phyloP scores from a whole-genome alignment of 768 basidiomycete species.

The Calocybe cyanea region DNA sequence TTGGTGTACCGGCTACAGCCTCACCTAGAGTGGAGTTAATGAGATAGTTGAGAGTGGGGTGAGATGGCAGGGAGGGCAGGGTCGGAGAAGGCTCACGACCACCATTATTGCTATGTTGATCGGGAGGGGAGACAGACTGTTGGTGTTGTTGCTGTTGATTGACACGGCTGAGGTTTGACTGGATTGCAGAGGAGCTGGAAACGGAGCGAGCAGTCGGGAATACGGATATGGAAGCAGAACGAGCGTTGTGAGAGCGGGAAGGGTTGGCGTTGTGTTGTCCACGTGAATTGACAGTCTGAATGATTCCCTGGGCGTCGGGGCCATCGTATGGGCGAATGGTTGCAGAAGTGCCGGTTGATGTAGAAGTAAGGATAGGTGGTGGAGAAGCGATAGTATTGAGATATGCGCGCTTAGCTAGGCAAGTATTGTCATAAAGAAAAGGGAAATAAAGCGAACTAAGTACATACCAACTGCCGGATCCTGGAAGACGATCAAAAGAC shows the following conservation, averaged over 20 bases:
- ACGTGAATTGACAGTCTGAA: conserved; percentile 78
- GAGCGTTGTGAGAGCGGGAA: conserved; percentile 69
- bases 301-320: conserved; percentile 83
- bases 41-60: conserved; percentile 81
- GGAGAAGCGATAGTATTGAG: conserved; percentile 84
- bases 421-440: conserved; percentile 5
- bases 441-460: not conserved
- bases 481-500: conserved; percentile 89
- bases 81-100: conserved; percentile 79
- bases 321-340: conserved; percentile 91
- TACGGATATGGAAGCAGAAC: conserved; percentile 63
- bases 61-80: conserved; percentile 73
- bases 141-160: conserved; percentile 48
- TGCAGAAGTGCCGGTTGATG: conserved; percentile 45
- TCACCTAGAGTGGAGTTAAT: conserved; percentile 71
- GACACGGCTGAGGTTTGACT: conserved; percentile 34
- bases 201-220: conserved; percentile 50
- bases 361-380: conserved; percentile 62
- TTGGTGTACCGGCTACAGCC: conserved; percentile 39
- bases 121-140: conserved; percentile 15
- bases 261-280: conserved; percentile 57
- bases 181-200: conserved; percentile 33
- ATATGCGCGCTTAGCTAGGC: conserved; percentile 89
- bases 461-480: conserved; percentile 86
- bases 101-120: conserved; percentile 10